phyloP scores from a whole-genome alignment of 73 alveolate genomes.

The Tetrahymena malaccensis region DNA sequence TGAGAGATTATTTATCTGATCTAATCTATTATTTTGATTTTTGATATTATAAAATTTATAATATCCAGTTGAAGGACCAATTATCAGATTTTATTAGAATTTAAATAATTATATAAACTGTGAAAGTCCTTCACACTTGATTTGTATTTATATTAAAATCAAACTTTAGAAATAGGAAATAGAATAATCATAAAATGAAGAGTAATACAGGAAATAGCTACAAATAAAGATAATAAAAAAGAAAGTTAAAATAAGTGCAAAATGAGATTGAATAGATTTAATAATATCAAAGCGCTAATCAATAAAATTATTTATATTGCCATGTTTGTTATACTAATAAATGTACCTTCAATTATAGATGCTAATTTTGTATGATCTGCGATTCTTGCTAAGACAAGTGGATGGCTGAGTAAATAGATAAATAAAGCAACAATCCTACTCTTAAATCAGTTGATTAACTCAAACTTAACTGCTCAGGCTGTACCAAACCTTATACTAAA shows the following conservation, averaged over 20 bases:
- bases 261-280: too few relatives aligned
- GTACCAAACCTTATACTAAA: background rate
- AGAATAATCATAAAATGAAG: too few relatives aligned
- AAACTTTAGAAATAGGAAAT: background rate
- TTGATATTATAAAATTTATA: background rate
- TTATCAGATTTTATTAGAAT: background rate
- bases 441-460: background rate
- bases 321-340: background rate
- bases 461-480: background rate
- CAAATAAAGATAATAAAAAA: too few relatives aligned
- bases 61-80: background rate
- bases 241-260: background rate
- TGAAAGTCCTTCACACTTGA: background rate
- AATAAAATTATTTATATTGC: background rate
- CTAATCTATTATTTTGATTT: background rate
- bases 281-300: background rate
- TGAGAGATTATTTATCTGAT: background rate
- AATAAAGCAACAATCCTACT: background rate
- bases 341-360: background rate
- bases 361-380: background rate
- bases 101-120: too few relatives aligned
- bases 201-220: too few relatives aligned
- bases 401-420: background rate
- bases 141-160: too few relatives aligned
- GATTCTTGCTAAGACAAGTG: background rate